Base-by-base conservation (phyloP, 2,329 filamentous ascomycete species). In the Metarhizium rileyi region DNA sequence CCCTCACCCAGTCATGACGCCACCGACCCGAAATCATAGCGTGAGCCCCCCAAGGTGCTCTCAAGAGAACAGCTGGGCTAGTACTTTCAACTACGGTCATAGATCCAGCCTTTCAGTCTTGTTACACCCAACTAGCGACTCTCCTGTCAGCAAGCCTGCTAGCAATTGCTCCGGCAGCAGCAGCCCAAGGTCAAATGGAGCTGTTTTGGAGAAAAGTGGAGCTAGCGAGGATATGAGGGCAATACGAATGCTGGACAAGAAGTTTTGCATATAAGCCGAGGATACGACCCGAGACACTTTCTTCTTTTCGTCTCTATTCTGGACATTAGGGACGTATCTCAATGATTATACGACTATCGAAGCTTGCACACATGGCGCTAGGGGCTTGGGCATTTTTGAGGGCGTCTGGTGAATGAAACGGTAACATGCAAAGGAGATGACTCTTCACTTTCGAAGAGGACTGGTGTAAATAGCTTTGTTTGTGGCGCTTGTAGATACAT, bases 221-320 rank as follows among this genome's bases (percentile, higher is more conserved):
- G 80, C 78, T 45, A 69, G 75, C 18, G 83, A 87, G 62, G 84
- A 87, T 56, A 76, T 75, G 53, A 72, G 82, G 55, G 83, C 82
- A 2, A 64, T 87, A 43, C 74, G 80, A 54, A 81, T 86, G 61
- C 68, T 88, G 46, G 80, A 88, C 63, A 71, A 74, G 55, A 78
- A 77, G 57, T 78, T 79, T 57, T 67, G 64, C 56, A 61, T 66
- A 22, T 42, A 42, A 42, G n/a, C 18, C 35, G 5, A 7, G 2
- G 35, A 22, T 20, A 3, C 9, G 18, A 22, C 35, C 10, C 10
- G 18, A 10, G 35, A 38, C n/a, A 38, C 16, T 42, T 5, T 23
- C 8, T 42, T 42, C 38, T 25, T 6, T 42, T 7, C 8, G 10
- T 42, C 14, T 42, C 23, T 42, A 42, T 42, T 42, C 5, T 18